These are phyloP conservation scores for Fagopyrum esculentum DNA, from an alignment of 148 eudicot species.

Conservation along the genomic window DNA sequence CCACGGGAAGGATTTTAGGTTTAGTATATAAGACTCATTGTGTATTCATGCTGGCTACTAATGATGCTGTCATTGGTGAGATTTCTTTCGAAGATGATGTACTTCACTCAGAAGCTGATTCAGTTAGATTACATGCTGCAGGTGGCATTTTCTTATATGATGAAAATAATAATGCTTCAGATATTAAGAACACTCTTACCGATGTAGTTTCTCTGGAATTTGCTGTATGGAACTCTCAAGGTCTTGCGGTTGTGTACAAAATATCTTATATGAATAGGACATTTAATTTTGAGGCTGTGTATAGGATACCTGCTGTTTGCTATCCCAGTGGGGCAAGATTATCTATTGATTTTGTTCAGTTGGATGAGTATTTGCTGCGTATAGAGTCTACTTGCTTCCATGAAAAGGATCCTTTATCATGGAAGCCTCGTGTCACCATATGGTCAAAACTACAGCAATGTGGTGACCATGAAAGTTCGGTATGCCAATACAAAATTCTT, in stretches of 20 bases:
- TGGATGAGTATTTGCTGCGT: conserved; percentile 49
- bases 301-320: conserved; percentile 45
- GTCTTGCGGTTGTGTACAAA: conserved; percentile 46
- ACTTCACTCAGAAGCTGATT: conserved; percentile 31
- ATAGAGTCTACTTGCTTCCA: conserved; percentile 58
- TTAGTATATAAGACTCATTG: conserved; percentile 57
- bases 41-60: conserved; percentile 41
- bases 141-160: conserved; percentile 62
- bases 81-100: conserved; percentile 41
- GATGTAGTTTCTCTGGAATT: conserved; percentile 33
- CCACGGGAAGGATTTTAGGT: conserved; percentile 47
- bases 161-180: conserved; percentile 21
- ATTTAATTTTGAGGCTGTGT: conserved; percentile 41
- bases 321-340: conserved; percentile 33
- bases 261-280: conserved; percentile 42
- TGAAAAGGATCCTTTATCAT: conserved; percentile 49
- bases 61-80: conserved; percentile 48
- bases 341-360: conserved; percentile 41
- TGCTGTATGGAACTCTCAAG: conserved; percentile 68
- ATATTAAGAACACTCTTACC: conserved; percentile 20
- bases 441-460: conserved; percentile 45
- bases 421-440: conserved; percentile 73
- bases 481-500: conserved; percentile 34
- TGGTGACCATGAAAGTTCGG: conserved; percentile 24
- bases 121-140: conserved; percentile 28